Base-by-base conservation (phyloP, 768 basidiomycete species). In the Podaxis carcinomalis region DNA sequence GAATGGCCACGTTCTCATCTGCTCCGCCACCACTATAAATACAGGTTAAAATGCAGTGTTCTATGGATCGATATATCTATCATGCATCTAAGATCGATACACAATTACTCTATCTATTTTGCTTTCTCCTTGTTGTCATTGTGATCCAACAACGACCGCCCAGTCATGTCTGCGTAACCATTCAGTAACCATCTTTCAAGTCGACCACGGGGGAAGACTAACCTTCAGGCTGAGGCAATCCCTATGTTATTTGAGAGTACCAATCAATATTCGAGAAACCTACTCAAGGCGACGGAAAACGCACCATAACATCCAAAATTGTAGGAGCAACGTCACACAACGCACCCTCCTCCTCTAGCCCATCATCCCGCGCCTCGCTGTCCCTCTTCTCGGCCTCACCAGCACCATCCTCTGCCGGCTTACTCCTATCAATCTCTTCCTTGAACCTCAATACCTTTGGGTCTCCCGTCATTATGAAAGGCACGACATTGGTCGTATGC, bases 301-400 rank as follows among this genome's bases (percentile, higher is more conserved):
- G 69, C 70, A 23, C 88, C 82, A 96, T 75, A 40, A 96, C 73
- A 64, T 83, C 91, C 66, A 97, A 76, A 35, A 94, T 77, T 1
- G 95, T 96, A 39, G 93, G 95, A 7, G 95, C 94, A 56, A 96
- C 93, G 72, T 96, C 94, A 64, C 90, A 90, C 65, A 95, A 73
- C 47, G 93, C 90, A 21, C 91, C 91, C 51, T 78, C 80, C 66
- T 91, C 90, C 58, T 83, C 81, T 14, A 78, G 77, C 36, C 75
- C 79, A 36, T 75, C 79, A 10, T 75, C 80, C 10, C 69, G 64
- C 25, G 61, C 64, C 10, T 68, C 74, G 39, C 75, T 81, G 59
- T 82, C 61, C 66, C 88, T 88, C 62, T 82, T 79, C 19, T 76
- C 75, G 28, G 74, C 77, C 47, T 57, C 86, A 89, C 88, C 50